Base-by-base conservation (phyloP, 495 filamentous ascomycete species). In the Penicillium subrubescens region DNA sequence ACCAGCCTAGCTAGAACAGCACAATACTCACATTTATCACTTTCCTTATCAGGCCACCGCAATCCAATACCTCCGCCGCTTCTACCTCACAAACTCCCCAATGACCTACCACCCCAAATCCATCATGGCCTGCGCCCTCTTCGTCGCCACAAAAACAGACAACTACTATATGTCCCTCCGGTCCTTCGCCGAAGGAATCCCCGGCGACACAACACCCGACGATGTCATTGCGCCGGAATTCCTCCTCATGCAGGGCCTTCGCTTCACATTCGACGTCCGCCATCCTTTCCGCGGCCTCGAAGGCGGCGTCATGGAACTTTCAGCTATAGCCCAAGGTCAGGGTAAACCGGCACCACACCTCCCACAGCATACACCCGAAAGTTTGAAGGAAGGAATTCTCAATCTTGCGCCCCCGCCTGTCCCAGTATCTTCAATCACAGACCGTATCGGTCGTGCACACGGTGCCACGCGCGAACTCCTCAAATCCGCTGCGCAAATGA, bases 31-130 rank as follows among this genome's bases (percentile, higher is more conserved):
- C 63, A 8, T 37, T 3, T 23, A 2, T 48, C 23, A 21, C 1
- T 23, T 48, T 17, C 15, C 1, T 23, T 25, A 8, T 50, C 72
- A 91, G 86, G 92, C 93, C 8, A 99, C 96, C 33, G 93, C 93
- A 34, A 89, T 95, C 48, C 91, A 94, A 76, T 97, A 93, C 76
- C 86, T 98, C 50, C 89, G 90, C 58, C 90, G 95, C 60, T 97
- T 99, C 83, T 99, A 97, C 78, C 84, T 97, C 27, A 92, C 89
- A 63, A 97, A 97, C 77, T 95, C 91, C 39, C 87, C 92, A 60
- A 94, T 98, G 90, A 97, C 94, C 41, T 96, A 97, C 73, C 91
- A 93, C 64, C 94, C 93, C 0, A 90, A 90, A 65, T 86, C 88
- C 60, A 93, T 99, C 73, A 87, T 96, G 68, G 87, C 90, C 31